A percentile compares a stretch with the other conserved stretches of the same genome.
Evolutionary conservation across 2,329 filamentous ascomycete genomes (phyloP).

Genomic region (Calycina herbarum): DNA sequence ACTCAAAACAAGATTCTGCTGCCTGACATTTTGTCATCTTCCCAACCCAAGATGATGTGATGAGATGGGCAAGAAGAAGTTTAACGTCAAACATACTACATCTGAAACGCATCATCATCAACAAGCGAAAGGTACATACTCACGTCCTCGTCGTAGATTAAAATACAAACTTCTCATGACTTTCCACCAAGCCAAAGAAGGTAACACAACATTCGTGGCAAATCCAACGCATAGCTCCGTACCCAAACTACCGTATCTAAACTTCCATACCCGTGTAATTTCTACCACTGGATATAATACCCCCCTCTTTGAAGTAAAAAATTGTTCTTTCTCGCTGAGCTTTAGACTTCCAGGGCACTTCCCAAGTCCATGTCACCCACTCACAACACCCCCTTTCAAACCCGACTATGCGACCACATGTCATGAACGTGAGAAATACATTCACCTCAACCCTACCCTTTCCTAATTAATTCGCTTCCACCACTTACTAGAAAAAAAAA

Average conservation of each 20-base stretch:
- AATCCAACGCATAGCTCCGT: not conserved
- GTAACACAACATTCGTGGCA: not conserved
- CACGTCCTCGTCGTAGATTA: not conserved
- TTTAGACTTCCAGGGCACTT: too few relatives aligned
- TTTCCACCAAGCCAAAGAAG: not conserved
- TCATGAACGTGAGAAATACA: too few relatives aligned
- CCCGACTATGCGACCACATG: not conserved
- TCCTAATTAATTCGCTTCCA: not conserved
- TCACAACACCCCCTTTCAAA: too few relatives aligned
- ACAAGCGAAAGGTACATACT: not conserved
- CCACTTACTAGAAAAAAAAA: too few relatives aligned
- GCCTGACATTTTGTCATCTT: too few relatives aligned
- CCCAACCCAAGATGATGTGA: not conserved
- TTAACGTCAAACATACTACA: not conserved
- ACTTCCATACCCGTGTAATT: not conserved
- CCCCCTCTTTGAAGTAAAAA: not conserved
- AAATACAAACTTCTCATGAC: not conserved
- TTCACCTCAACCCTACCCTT: not conserved
- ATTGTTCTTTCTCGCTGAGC: not conserved
- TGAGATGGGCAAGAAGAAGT: not conserved
- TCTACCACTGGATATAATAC: not conserved
- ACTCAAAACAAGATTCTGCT: too few relatives aligned
- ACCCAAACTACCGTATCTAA: not conserved
- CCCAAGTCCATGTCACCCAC: too few relatives aligned
- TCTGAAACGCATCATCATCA: not conserved